Percentiles rank a stretch among this genome's conserved stretches.
These are phyloP conservation scores for Ambrosiella cleistominuta DNA, from an alignment of 2,329 filamentous ascomycete genomes.

Conservation along the genomic window DNA sequence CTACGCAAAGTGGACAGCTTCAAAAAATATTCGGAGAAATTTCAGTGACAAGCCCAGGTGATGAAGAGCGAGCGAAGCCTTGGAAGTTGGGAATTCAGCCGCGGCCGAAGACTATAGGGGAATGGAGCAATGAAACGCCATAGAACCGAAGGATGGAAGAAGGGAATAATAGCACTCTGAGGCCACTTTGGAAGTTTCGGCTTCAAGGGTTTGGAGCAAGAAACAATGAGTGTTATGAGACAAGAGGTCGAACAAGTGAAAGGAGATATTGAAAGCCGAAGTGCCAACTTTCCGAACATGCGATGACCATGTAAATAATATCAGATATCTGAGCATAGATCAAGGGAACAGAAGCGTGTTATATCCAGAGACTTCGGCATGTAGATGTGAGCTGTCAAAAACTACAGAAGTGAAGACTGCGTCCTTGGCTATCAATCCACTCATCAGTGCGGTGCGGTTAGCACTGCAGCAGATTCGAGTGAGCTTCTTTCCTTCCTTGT, in stretches of 20 bases:
- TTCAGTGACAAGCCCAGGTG: background rate
- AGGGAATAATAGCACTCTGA: conserved; percentile 5
- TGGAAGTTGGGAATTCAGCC: background rate
- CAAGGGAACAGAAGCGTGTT: background rate
- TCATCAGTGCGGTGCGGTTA: background rate
- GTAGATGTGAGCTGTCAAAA: too few species aligned
- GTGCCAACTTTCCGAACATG: too few species aligned
- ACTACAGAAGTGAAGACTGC: too few species aligned
- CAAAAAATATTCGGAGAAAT: too few species aligned
- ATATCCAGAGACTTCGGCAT: too few species aligned
- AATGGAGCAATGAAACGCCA: conserved; percentile 6
- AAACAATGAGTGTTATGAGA: background rate
- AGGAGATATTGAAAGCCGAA: too few species aligned
- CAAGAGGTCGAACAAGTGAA: background rate
- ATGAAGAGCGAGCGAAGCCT: conserved; percentile 1
- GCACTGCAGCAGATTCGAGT: background rate
- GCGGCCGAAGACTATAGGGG: background rate
- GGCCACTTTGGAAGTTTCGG: background rate
- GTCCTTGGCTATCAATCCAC: background rate
- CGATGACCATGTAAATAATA: too few species aligned
- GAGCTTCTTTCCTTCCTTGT: background rate
- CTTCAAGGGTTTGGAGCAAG: background rate
- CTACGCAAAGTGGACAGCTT: too few species aligned
- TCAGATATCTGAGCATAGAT: background rate
- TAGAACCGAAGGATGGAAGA: conserved; percentile 13